A percentile compares a stretch with the other conserved stretches of the same genome.
These are phyloP conservation scores for Lichtheimia ramosa DNA, from an alignment of 371 early-diverging fungal species.

Conservation along the genomic window DNA sequence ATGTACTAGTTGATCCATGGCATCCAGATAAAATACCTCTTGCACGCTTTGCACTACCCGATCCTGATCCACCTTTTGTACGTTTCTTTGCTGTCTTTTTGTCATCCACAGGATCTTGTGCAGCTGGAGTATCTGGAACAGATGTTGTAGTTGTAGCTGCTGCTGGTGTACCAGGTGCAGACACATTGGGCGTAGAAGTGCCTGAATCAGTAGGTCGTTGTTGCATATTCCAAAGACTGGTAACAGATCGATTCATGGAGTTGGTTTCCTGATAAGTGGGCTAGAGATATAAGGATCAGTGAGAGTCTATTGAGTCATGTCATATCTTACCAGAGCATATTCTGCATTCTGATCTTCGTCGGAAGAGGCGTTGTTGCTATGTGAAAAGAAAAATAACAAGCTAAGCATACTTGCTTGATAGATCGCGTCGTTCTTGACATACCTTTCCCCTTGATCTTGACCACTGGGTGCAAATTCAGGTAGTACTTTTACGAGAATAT, in stretches of 20 bases:
- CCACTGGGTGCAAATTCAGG: slow-evolving; percentile 4
- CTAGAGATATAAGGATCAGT: neutral
- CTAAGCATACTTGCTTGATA: too few species aligned
- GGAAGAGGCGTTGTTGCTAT: slow-evolving; percentile 20
- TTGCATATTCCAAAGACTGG: slow-evolving; percentile 64
- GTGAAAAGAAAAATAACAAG: neutral
- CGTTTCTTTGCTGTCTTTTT: slow-evolving; percentile 16
- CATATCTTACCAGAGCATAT: slow-evolving; percentile 42
- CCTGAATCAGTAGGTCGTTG: slow-evolving; percentile 16
- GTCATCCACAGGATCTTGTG: neutral
- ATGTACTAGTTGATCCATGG: too few species aligned
- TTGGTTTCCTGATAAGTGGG: slow-evolving; percentile 36
- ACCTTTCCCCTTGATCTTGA: neutral
- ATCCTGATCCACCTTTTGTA: slow-evolving; percentile 27
- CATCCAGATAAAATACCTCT: slow-evolving; percentile 21
- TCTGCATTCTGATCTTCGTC: slow-evolving; percentile 34
- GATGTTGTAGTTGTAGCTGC: slow-evolving; percentile 8
- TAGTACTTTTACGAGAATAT: slow-evolving; percentile 3
- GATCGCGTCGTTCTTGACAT: neutral
- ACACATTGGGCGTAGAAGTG: slow-evolving; percentile 17
- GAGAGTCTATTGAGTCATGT: slow-evolving; percentile 16
- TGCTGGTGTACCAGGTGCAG: slow-evolving; percentile 15
- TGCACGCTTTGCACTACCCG: slow-evolving; percentile 22
- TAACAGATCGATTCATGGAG: slow-evolving; percentile 75
- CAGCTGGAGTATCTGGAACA: slow-evolving; percentile 1